phyloP scores from a whole-genome alignment of 352 stramenopile species.

The Blastocystis sp. region DNA sequence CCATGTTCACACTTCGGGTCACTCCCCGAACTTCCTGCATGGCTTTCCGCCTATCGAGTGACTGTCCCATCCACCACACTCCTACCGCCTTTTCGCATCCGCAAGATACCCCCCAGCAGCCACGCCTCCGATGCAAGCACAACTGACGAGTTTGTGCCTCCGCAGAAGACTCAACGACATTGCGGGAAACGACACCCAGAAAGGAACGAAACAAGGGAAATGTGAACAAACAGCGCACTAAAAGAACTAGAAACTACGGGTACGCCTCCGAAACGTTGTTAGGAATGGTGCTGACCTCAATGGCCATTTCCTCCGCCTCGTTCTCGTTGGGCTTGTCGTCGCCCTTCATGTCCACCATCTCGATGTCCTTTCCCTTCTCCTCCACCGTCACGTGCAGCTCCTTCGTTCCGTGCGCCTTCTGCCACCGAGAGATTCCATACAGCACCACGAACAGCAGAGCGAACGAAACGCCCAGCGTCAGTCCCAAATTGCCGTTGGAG shows the following conservation, averaged over 20 bases:
- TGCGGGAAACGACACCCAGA: neutral
- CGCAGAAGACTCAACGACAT: slow-evolving; percentile 26
- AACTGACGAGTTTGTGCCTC: slow-evolving; percentile 18
- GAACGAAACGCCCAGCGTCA: slow-evolving; percentile 26
- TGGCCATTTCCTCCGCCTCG: slow-evolving; percentile 1
- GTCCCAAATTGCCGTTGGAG: slow-evolving; percentile 13
- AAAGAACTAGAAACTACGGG: neutral
- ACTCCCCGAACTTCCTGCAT: slow-evolving; percentile 9
- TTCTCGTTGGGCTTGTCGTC: neutral
- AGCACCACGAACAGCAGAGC: slow-evolving; percentile 7
- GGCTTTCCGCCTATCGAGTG: slow-evolving; percentile 10
- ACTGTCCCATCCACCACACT: neutral
- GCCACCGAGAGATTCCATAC: slow-evolving; percentile 2
- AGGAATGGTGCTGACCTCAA: neutral
- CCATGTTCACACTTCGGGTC: slow-evolving; percentile 47
- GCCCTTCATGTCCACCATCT: neutral
- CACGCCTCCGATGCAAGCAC: neutral
- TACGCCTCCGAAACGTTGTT: neutral
- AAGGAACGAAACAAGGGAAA: slow-evolving; percentile 38
- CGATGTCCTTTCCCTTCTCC: slow-evolving; percentile 39
- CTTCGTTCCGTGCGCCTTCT: slow-evolving; percentile 15
- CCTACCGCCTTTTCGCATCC: slow-evolving; percentile 24
- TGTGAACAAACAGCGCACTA: neutral
- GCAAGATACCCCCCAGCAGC: neutral
- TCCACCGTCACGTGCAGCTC: neutral